Conservation (phyloP, 139 green algal species). For the Coelastrella sp. region DNA sequence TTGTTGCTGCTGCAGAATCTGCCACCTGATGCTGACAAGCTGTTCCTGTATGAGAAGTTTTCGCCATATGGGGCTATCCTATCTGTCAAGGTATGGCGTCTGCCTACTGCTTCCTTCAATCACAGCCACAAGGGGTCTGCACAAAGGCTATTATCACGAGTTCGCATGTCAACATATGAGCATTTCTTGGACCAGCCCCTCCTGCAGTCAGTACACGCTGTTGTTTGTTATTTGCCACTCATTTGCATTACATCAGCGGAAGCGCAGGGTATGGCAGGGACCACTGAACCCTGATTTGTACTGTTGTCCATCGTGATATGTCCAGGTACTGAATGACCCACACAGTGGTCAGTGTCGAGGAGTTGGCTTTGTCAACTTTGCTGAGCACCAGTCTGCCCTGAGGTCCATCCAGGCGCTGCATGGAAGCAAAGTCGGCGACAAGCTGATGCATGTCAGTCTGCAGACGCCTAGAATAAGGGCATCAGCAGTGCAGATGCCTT, state of each 20-base stretch:
- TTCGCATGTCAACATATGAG: no score
- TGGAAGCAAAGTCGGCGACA: conserved; percentile 44
- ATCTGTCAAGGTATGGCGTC: conserved; percentile 54
- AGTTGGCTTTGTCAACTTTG: conserved; percentile 54
- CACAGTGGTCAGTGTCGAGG: conserved; percentile 40
- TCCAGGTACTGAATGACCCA: conserved; percentile 42
- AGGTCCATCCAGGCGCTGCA: conserved; percentile 42
- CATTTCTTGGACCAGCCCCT: no score
- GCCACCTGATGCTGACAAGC: conserved; percentile 65
- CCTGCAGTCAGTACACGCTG: no score
- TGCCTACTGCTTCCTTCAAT: no score
- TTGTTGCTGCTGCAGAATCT: conserved; percentile 47
- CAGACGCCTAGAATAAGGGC: conserved; percentile 42
- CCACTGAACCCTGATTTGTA: no score
- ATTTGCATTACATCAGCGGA: no score
- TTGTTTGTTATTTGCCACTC: no score
- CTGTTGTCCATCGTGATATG: no score
- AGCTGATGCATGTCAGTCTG: conserved; percentile 54
- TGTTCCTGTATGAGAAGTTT: conserved; percentile 87
- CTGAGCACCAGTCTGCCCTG: conserved; percentile 40
- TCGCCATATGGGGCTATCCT: conserved; percentile 69
- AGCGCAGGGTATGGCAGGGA: no score
- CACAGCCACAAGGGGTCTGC: no score
- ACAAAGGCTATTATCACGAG: no score
- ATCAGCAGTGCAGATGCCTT: conserved; percentile 14